These are phyloP conservation scores for Phialemonium atrogriseum DNA, from an alignment of 2,329 filamentous ascomycete genomes.

Conservation along the genomic window DNA sequence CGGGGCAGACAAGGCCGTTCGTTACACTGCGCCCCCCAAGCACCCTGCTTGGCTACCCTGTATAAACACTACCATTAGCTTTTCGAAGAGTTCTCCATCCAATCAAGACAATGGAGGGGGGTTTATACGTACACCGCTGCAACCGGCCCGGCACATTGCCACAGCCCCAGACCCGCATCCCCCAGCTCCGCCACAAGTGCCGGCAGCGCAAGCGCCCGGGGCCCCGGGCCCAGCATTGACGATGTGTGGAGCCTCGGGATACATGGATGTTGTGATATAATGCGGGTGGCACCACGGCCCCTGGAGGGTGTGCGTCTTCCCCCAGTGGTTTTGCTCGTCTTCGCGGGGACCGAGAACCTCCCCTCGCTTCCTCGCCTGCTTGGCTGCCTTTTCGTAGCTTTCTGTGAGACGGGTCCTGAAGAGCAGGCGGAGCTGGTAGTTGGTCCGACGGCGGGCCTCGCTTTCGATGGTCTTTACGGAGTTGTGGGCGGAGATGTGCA, in stretches of 20 bases:
- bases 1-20: too few species aligned
- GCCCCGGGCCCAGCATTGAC: constrained; percentile 24
- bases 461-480: constrained; percentile 46
- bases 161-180: too few species aligned
- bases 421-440: constrained; percentile 25
- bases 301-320: constrained; percentile 41
- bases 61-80: too few species aligned
- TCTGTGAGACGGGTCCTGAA: constrained; percentile 34
- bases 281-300: constrained; percentile 35
- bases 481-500: constrained; percentile 69
- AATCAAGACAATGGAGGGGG: too few species aligned
- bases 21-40: too few species aligned
- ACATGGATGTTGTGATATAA: constrained; percentile 34
- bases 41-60: too few species aligned
- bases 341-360: constrained; percentile 37
- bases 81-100: too few species aligned
- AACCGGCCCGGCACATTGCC: too few species aligned
- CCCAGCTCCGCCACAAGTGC: constrained; percentile 32
- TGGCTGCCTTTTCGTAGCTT: constrained; percentile 47
- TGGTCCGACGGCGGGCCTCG: too few species aligned
- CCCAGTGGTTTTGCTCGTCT: constrained; percentile 46
- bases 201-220: constrained; percentile 33
- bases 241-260: constrained; percentile 32
- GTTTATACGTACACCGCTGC: too few species aligned
- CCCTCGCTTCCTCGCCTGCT: constrained; percentile 41